Conservation (phyloP, 495 filamentous ascomycete genomes). For the Penicillium verhagenii region DNA sequence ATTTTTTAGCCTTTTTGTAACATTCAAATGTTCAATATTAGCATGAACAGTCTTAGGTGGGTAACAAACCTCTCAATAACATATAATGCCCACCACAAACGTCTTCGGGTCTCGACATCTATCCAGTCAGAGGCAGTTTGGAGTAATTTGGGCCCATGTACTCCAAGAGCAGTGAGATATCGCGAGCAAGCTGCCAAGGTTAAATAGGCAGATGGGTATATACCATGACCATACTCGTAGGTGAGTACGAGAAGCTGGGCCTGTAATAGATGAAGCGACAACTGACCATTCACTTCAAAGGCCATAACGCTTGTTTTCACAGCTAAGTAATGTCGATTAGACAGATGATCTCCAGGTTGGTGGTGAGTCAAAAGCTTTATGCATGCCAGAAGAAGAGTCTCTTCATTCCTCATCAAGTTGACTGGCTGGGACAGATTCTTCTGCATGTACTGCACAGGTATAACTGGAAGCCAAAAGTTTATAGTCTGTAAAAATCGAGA, state of each 20-base stretch:
- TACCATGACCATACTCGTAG: conserved; percentile 14
- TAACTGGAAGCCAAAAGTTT: conserved; percentile 9
- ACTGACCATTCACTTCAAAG: conserved; percentile 8
- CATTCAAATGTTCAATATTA: no score
- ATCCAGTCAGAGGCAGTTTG: conserved; percentile 5
- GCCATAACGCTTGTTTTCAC: conserved; percentile 7
- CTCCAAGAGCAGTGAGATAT: conserved; percentile 6
- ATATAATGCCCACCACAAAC: conserved; percentile 17
- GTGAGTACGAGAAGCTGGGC: conserved; percentile 12
- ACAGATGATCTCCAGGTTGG: neutral
- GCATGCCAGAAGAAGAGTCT: conserved; percentile 10
- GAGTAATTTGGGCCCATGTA: neutral
- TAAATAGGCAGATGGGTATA: conserved; percentile 13
- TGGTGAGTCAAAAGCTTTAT: conserved; percentile 7
- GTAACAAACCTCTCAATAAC: conserved; percentile 12
- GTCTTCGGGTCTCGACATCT: conserved; percentile 7
- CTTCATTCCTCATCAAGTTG: neutral
- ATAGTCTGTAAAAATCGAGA: neutral
- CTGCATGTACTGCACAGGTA: conserved; percentile 4
- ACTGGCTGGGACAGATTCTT: neutral
- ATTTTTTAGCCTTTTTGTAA: neutral
- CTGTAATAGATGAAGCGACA: conserved; percentile 11
- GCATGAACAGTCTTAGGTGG: no score
- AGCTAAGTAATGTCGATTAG: conserved; percentile 7
- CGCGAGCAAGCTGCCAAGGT: conserved; percentile 11